Evolutionary conservation across 2,329 filamentous ascomycete species (phyloP).

Genomic region (Bipolaris gigantea): DNA sequence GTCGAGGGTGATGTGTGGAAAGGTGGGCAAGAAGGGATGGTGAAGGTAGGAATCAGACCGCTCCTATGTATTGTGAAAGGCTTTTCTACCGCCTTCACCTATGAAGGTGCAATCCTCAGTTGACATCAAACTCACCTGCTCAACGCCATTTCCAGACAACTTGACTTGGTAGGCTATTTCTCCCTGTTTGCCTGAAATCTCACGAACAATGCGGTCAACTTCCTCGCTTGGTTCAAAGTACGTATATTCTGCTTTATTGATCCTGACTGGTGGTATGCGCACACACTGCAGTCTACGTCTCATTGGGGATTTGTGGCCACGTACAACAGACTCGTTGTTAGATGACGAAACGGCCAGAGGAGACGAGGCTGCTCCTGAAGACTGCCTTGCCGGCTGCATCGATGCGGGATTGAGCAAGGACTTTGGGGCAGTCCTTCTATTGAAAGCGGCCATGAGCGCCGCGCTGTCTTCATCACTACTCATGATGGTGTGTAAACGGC

Average conservation of each 20-base stretch:
- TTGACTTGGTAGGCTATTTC: constrained; percentile 47
- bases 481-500: constrained; percentile 15
- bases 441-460: constrained; percentile 36
- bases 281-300: constrained; percentile 29
- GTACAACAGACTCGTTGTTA: background rate
- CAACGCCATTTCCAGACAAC: constrained; percentile 45
- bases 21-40: background rate
- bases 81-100: constrained; percentile 2
- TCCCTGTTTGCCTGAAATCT: constrained; percentile 34
- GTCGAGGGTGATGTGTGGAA: background rate
- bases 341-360: constrained; percentile 14
- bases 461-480: constrained; percentile 30
- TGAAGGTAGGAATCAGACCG: background rate
- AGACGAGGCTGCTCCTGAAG: constrained; percentile 8
- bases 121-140: constrained; percentile 44
- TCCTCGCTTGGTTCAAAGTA: constrained; percentile 37
- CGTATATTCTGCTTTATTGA: constrained; percentile 38
- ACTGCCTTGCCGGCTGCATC: background rate
- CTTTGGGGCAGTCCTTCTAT: constrained; percentile 8
- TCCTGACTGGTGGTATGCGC: constrained; percentile 24
- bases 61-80: background rate
- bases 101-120: background rate
- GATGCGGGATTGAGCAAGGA: constrained; percentile 1
- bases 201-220: constrained; percentile 47
- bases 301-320: background rate